A percentile compares a stretch with the other conserved stretches of the same genome.
These are phyloP conservation scores for Leptodontidium sp. DNA, from an alignment of 2,329 filamentous ascomycete species.

Conservation along the genomic window DNA sequence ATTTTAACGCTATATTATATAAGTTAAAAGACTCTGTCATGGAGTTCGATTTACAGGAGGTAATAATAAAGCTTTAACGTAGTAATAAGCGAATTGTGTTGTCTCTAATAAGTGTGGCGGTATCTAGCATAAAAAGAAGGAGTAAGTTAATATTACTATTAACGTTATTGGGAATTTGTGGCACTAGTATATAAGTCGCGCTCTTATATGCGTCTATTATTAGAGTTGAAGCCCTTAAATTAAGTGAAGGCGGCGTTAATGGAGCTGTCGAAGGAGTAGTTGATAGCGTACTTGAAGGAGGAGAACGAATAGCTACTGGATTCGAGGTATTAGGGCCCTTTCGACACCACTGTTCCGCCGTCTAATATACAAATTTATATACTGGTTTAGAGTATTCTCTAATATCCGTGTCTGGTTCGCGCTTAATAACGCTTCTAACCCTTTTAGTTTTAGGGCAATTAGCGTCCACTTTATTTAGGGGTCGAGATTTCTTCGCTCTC, in stretches of 20 bases:
- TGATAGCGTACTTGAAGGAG: slow-evolving; percentile 23
- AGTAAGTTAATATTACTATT: slow-evolving; percentile 28
- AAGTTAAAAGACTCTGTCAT: slow-evolving; percentile 25
- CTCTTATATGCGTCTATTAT: slow-evolving; percentile 29
- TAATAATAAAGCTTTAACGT: slow-evolving; percentile 24
- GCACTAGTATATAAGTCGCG: slow-evolving; percentile 26
- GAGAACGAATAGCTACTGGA: slow-evolving; percentile 14
- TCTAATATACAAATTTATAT: slow-evolving; percentile 33
- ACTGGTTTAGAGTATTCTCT: slow-evolving; percentile 23
- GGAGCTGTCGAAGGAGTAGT: slow-evolving; percentile 29
- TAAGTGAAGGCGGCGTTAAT: slow-evolving; percentile 30
- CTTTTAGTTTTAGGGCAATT: slow-evolving; percentile 27
- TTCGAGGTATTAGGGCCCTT: slow-evolving; percentile 21
- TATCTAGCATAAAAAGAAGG: slow-evolving; percentile 25
- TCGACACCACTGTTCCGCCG: slow-evolving; percentile 22
- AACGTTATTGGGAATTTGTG: slow-evolving; percentile 25
- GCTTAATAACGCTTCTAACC: slow-evolving; percentile 26
- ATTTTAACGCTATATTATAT: slow-evolving; percentile 18
- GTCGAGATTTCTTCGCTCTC: slow-evolving; percentile 20
- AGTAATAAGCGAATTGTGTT: slow-evolving; percentile 21
- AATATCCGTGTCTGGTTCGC: slow-evolving; percentile 26
- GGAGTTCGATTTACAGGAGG: slow-evolving; percentile 21
- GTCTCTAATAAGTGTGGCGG: slow-evolving; percentile 19
- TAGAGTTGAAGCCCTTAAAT: slow-evolving; percentile 30
- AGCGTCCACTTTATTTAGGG: slow-evolving; percentile 16